Base-by-base conservation (phyloP, 2,329 filamentous ascomycete genomes). In the Seiridium cupressi region DNA sequence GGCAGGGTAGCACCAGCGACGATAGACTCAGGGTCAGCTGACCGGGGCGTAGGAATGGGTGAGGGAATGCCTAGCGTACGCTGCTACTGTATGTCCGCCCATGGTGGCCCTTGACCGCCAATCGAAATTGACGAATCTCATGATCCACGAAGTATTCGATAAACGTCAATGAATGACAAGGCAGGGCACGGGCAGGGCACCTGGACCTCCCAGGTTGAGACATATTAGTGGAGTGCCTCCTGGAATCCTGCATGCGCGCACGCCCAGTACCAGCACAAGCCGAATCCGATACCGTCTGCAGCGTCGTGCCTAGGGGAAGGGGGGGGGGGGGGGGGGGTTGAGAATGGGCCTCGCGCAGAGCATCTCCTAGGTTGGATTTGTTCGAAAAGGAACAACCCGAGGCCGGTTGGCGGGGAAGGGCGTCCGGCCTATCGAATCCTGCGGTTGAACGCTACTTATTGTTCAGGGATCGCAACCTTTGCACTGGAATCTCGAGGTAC, bases 171-270 rank as follows among this genome's bases (percentile, higher is more conserved):
- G 7, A 44, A 26, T 18, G 36, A 31, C 32, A 36, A 9, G 49
- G 49, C 49, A 51, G 44, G 55, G 13, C 38, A 36, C 18, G 18
- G 32, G 36, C 38, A 32, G 36, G 18, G 53, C 53, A 51, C 49
- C 35, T 51, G 49, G 54, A 57, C 54, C 44, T 49, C 44, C 55
- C 44, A 58, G 55, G 55, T 58, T 58, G 55, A 58, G 55, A 49
- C 55, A 58, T 58, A 42, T n/a, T 46, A 49, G 55, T 58, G 55
- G 55, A 51, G 55, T 51, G 46, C 42, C 55, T 58, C 55, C 44
- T 58, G 55, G 55, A 58, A 35, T 58, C 55, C 55, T 51, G 55
- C 55, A 58, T 58, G 36, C 49, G 32, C 49, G 49, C 35, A 32
- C n/a, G 26, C 9, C 5, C n/a, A 34, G 54, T 44, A 38, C 44